A percentile compares a stretch with the other conserved stretches of the same genome.
phyloP scores from a whole-genome alignment of 2,329 filamentous ascomycete genomes.

The Mollisiaceae sp. region DNA sequence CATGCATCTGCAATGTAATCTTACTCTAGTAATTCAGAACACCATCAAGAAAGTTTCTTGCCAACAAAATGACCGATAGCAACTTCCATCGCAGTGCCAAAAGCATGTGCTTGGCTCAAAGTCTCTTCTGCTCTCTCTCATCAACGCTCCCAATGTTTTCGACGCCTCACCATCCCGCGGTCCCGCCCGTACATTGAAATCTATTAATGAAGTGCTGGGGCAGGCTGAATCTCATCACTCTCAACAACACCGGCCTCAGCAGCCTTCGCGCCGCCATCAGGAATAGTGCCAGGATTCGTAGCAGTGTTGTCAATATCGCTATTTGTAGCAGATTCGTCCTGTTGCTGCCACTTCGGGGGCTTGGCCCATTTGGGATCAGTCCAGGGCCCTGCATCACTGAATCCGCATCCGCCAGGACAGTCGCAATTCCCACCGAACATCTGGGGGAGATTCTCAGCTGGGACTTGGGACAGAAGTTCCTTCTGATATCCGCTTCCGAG shows the following conservation, averaged over 20 bases:
- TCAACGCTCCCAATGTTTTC: background rate
- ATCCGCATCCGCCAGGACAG: constrained; percentile 80
- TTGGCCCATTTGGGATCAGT: constrained; percentile 70
- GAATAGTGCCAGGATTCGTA: constrained; percentile 31
- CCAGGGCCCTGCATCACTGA: constrained; percentile 94
- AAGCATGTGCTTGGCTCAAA: constrained; percentile 3
- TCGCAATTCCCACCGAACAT: constrained; percentile 83
- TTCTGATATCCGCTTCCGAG: constrained; percentile 81
- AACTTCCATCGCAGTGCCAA: background rate
- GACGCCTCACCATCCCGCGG: background rate
- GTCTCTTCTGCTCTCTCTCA: background rate
- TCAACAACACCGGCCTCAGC: constrained; percentile 28
- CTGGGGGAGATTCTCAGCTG: constrained; percentile 87
- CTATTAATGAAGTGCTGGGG: background rate
- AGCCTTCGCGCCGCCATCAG: constrained; percentile 29
- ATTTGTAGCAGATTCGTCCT: constrained; percentile 30
- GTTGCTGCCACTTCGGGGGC: constrained; percentile 67
- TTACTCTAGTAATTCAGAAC: background rate
- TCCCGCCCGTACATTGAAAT: background rate
- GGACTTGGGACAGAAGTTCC: constrained; percentile 83
- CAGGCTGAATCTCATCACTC: background rate
- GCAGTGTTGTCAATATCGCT: constrained; percentile 24
- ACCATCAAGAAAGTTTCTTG: background rate
- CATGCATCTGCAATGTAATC: background rate
- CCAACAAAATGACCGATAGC: background rate